Percentiles rank a stretch among this genome's conserved stretches.
Evolutionary conservation across 306 rosid species (phyloP).

Genomic region (Lagenaria siceraria): DNA sequence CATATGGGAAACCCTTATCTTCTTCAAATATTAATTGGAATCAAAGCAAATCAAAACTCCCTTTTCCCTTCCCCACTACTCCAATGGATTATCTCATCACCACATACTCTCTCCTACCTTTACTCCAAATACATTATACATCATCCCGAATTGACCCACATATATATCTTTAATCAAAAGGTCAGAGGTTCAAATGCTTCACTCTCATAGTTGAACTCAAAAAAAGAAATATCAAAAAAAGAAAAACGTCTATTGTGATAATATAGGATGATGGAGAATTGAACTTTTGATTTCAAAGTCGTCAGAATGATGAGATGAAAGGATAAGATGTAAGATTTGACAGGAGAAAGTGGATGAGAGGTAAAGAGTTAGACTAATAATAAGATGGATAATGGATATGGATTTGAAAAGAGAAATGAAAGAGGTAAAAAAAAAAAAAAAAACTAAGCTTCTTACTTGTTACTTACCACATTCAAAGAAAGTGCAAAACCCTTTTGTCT

Average conservation of each 20-base stretch:
- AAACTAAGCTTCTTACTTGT: not conserved
- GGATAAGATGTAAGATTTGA: too few species aligned
- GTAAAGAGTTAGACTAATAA: not conserved
- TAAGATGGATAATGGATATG: not conserved
- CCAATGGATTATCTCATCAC: not conserved
- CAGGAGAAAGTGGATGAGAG: too few species aligned
- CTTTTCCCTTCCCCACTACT: conserved; percentile 1
- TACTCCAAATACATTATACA: not conserved
- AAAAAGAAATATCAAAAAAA: too few species aligned
- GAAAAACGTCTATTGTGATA: too few species aligned
- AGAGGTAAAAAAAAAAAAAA: not conserved
- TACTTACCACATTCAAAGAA: not conserved
- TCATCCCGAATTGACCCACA: too few species aligned
- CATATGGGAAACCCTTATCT: conserved; percentile 4
- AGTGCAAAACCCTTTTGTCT: not conserved
- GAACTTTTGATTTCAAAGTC: too few species aligned
- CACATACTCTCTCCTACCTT: not conserved
- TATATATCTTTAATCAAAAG: too few species aligned
- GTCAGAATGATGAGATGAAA: too few species aligned
- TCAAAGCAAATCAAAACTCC: not conserved
- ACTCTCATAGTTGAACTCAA: too few species aligned
- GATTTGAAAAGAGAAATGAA: not conserved
- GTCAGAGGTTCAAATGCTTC: too few species aligned
- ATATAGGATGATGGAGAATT: too few species aligned
- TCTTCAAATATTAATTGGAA: not conserved